Evolutionary conservation across 345 rosid genomes (phyloP).

Genomic region (Salix koriyanagi): DNA sequence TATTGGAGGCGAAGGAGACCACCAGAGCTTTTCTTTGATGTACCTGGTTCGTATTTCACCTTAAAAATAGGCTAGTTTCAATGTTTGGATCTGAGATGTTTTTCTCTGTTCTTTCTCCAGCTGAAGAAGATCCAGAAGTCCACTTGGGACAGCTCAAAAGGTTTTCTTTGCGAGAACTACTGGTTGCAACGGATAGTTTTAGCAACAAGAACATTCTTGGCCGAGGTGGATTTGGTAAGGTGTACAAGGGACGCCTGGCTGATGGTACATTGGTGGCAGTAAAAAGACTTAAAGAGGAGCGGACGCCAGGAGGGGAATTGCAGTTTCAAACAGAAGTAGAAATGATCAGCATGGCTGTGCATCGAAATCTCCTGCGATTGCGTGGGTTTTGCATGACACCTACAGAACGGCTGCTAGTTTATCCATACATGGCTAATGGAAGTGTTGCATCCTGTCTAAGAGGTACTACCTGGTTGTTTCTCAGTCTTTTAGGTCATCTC

Average conservation of each 20-base stretch:
- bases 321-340: slow-evolving; percentile 36
- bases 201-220: slow-evolving; percentile 37
- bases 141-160: slow-evolving; percentile 32
- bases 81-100: background rate
- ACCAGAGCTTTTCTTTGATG: slow-evolving; percentile 27
- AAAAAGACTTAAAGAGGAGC: slow-evolving; percentile 37
- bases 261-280: slow-evolving; percentile 38
- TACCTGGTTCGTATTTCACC: slow-evolving; percentile 30
- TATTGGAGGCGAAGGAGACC: slow-evolving; percentile 28
- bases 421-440: slow-evolving; percentile 38
- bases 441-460: slow-evolving; percentile 35
- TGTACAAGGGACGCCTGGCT: slow-evolving; percentile 33
- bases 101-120: slow-evolving; percentile 1
- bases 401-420: slow-evolving; percentile 34
- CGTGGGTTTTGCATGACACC: slow-evolving; percentile 39
- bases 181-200: slow-evolving; percentile 33
- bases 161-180: slow-evolving; percentile 31
- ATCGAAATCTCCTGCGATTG: slow-evolving; percentile 32
- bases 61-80: background rate
- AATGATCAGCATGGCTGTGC: slow-evolving; percentile 39
- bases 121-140: slow-evolving; percentile 34
- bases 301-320: slow-evolving; percentile 33
- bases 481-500: background rate
- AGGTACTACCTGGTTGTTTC: slow-evolving; percentile 15
- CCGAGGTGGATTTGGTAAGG: slow-evolving; percentile 35